Base-by-base conservation (phyloP, 2,329 filamentous ascomycete genomes). In the Ambrosiella cleistominuta region DNA sequence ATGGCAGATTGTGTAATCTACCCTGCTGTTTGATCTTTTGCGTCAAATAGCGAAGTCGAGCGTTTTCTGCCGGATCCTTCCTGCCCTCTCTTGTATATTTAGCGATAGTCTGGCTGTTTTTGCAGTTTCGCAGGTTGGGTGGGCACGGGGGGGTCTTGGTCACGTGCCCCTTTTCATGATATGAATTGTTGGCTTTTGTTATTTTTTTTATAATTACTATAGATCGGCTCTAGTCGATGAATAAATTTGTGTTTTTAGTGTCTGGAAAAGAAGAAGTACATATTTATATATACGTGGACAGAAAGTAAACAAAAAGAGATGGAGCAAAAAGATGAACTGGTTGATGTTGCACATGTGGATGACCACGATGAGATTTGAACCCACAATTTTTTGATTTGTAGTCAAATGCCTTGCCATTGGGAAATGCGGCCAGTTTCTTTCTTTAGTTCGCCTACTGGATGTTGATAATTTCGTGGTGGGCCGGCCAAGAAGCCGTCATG, bases 191-290 rank as follows among this genome's bases (percentile, higher is more conserved):
- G 17, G 6, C 17, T 51, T 35, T 51, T 51, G 12, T 19, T 49
- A 11, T 19, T 57, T 35, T 15, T n/a, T 50, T 57, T 57, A 27
- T 12, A 13, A 42, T 57, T 44, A 42, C 3, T 47, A 17, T 47
- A 47, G 11, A 54, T 53, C 57, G 57, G 49, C 27, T 57, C 15
- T 54, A 51, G 52, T 59, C 49, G 40, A 39, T 54, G 40, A 58
- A 54, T 53, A 47, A 54, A 37, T 57, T 47, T 55, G 35, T 27
- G 3, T 56, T 54, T 57, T 37, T 44, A 44, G 12, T 59, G 47
- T 35, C 47, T 51, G 47, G 47, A 51, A 51, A 37, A 52, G 37
- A 37, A 52, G 37, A 17, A 44, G 37, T 52, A 2, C 19, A 35
- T 56, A 12, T 56, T 56, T 56, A 19, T 35, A 51, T 7, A 35